phyloP scores from a whole-genome alignment of 768 basidiomycete genomes.

The Boletus reticulatus region DNA sequence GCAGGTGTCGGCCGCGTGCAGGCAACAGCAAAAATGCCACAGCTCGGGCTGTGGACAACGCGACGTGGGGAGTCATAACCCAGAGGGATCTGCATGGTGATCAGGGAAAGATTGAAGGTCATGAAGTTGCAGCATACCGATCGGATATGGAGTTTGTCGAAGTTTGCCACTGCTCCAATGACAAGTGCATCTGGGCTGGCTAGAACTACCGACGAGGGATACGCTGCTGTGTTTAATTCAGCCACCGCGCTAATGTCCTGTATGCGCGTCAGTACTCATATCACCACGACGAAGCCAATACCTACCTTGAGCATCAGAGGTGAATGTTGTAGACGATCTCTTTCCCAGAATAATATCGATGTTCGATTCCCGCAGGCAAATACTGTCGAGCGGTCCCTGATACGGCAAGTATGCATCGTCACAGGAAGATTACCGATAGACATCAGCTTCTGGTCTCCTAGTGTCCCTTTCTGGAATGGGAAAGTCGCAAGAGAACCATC shows the following conservation, averaged over 20 bases:
- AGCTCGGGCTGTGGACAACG: constrained; percentile 56
- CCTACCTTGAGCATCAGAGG: constrained; percentile 68
- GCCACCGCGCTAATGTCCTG: constrained; percentile 56
- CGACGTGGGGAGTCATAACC: constrained; percentile 70
- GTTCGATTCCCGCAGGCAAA: constrained; percentile 73
- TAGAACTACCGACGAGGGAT: constrained; percentile 56
- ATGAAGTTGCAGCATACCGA: constrained; percentile 45
- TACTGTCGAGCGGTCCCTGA: constrained; percentile 54
- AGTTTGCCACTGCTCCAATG: constrained; percentile 63
- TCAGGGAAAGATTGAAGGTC: not conserved
- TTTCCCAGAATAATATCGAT: constrained; percentile 67
- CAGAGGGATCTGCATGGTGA: constrained; percentile 53
- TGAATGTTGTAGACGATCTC: constrained; percentile 60
- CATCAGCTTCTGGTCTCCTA: constrained; percentile 54
- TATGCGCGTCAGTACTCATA: not conserved
- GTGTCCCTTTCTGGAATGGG: constrained; percentile 39
- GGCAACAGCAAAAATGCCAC: constrained; percentile 64
- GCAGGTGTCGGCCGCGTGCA: constrained; percentile 54
- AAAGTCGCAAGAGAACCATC: constrained; percentile 71
- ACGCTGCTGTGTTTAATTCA: constrained; percentile 45
- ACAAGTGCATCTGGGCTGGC: constrained; percentile 52
- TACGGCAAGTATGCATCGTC: constrained; percentile 49
- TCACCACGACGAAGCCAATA: constrained; percentile 1
- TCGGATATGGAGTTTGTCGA: constrained; percentile 80
- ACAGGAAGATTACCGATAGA: constrained; percentile 70